A percentile compares a stretch with the other conserved stretches of the same genome.
Conservation (phyloP, 129 eudicot genomes). For the Glebionis coronaria region DNA sequence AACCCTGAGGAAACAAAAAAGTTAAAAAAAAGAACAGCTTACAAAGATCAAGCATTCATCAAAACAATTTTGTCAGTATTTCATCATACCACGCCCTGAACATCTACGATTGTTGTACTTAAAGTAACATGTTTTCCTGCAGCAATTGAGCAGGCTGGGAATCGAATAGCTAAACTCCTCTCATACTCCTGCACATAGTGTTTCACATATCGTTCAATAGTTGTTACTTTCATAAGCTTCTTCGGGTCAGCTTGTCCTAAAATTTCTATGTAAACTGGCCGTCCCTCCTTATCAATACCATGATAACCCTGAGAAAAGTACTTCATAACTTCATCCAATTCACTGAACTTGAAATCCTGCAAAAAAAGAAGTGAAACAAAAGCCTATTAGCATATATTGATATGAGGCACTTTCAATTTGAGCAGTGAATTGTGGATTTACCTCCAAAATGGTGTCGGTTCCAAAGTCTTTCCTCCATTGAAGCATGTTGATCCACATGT, state of each 20-base stretch:
- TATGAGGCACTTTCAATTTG: background rate
- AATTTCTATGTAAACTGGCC: slow-evolving; percentile 72
- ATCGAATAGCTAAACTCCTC: slow-evolving; percentile 46
- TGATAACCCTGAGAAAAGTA: slow-evolving; percentile 78
- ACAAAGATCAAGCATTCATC: slow-evolving; percentile 5
- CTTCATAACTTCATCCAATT: slow-evolving; percentile 53
- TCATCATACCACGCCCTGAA: slow-evolving; percentile 71
- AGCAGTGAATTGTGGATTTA: slow-evolving; percentile 16
- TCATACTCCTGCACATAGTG: slow-evolving; percentile 77
- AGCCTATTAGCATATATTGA: background rate
- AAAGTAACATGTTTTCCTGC: slow-evolving; percentile 57
- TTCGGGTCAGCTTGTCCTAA: slow-evolving; percentile 62
- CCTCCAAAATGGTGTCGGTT: slow-evolving; percentile 69
- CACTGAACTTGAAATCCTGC: slow-evolving; percentile 63
- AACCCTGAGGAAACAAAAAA: slow-evolving; percentile 41
- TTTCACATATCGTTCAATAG: slow-evolving; percentile 64
- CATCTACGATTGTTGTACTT: slow-evolving; percentile 71
- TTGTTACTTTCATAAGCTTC: slow-evolving; percentile 70
- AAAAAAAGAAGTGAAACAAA: background rate
- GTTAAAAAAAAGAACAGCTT: background rate
- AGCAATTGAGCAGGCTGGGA: slow-evolving; percentile 73
- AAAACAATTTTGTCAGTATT: background rate
- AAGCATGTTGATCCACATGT: slow-evolving; percentile 87
- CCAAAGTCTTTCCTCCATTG: slow-evolving; percentile 91
- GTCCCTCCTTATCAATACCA: slow-evolving; percentile 73